Percentiles rank a stretch among this genome's conserved stretches.
Conservation (phyloP, 306 rosid species). For the Lagenaria siceraria region DNA sequence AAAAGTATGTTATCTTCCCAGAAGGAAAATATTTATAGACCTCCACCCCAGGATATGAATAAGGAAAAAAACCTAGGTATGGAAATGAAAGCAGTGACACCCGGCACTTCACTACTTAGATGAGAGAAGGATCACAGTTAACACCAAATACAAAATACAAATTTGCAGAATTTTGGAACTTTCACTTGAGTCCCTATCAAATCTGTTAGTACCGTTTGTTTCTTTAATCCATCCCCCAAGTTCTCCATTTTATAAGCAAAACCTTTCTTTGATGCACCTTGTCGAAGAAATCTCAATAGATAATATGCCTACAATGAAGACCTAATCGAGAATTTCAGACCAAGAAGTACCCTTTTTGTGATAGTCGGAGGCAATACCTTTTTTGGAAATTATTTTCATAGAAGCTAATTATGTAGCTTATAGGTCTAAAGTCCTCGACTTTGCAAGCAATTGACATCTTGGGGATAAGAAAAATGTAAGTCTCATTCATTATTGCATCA, state of each 20-base stretch:
- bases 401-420: background rate
- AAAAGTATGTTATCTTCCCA: background rate
- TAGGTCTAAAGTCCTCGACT: background rate
- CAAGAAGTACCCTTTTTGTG: background rate
- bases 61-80: background rate
- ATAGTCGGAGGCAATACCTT: background rate
- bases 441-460: background rate
- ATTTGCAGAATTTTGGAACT: too few species aligned
- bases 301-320: background rate
- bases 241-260: background rate
- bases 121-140: too few species aligned
- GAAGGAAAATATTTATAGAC: too few species aligned
- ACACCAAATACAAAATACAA: too few species aligned
- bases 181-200: too few species aligned
- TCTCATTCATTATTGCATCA: background rate
- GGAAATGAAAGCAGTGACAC: background rate
- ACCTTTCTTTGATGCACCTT: background rate
- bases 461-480: background rate
- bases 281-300: background rate
- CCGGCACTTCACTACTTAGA: background rate
- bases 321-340: background rate
- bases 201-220: background rate
- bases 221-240: background rate
- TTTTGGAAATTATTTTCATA: background rate
- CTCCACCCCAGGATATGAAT: background rate